These are phyloP conservation scores for Naganishia albida DNA, from an alignment of 1,284 basidiomycete genomes.

Conservation along the genomic window DNA sequence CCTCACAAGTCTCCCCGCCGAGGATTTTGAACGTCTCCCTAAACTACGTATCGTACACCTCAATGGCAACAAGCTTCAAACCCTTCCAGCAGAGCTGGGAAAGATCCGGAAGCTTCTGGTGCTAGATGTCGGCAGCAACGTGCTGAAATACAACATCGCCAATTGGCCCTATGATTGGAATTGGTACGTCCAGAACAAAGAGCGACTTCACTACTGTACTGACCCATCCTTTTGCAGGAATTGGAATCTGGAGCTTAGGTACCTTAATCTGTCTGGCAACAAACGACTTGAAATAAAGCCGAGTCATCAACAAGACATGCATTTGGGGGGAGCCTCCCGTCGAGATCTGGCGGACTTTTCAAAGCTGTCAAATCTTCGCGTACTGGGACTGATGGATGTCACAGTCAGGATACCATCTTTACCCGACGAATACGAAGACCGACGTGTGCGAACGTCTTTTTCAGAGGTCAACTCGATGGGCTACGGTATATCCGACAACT, in stretches of 20 bases:
- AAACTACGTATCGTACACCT: constrained; percentile 76
- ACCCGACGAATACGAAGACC: constrained; percentile 88
- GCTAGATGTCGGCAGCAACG: constrained; percentile 92
- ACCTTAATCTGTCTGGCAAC: constrained; percentile 85
- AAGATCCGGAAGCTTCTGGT: constrained; percentile 77
- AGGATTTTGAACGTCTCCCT: constrained; percentile 73
- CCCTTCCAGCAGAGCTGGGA: constrained; percentile 84
- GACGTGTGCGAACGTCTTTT: constrained; percentile 87
- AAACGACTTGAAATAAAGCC: constrained; percentile 85
- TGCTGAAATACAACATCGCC: constrained; percentile 95
- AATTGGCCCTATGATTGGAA: constrained; percentile 99
- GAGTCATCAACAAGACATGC: constrained; percentile 56
- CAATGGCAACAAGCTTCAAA: constrained; percentile 93
- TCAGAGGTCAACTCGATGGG: constrained; percentile 91
- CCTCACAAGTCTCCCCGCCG: constrained; percentile 83
- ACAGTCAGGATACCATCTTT: constrained; percentile 81
- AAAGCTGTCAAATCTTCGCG: constrained; percentile 75
- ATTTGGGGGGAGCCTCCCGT: constrained; percentile 50
- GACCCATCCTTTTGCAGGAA: constrained; percentile 65
- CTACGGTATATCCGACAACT: constrained; percentile 95
- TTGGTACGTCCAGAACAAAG: constrained; percentile 60
- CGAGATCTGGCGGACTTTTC: constrained; percentile 78
- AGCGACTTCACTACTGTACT: background rate
- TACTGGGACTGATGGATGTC: constrained; percentile 97
- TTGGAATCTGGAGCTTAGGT: constrained; percentile 88